Percentiles rank a stretch among this genome's conserved stretches.
phyloP scores from a whole-genome alignment of 2,329 filamentous ascomycete genomes.

The Bipolaris oryzae region DNA sequence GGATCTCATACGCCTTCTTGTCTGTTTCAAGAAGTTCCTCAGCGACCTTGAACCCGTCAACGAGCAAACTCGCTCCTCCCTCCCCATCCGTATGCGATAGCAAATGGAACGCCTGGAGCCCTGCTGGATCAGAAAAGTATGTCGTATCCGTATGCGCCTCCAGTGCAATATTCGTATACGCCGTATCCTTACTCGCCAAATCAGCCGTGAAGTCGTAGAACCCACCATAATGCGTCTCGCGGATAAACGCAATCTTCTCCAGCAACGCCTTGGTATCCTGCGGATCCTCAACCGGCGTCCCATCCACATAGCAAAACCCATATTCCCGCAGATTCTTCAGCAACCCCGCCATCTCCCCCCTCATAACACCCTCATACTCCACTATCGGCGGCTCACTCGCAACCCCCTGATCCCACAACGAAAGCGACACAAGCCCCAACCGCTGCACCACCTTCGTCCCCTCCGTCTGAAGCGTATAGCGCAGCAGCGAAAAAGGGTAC shows the following conservation, averaged over 20 bases:
- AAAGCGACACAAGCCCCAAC: conserved; percentile 39
- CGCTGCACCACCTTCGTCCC: conserved; percentile 43
- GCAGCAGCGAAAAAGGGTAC: conserved; percentile 69
- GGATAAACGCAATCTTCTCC: conserved; percentile 82
- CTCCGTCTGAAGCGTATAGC: conserved; percentile 47
- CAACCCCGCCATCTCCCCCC: conserved; percentile 55
- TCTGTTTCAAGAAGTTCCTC: conserved; percentile 62
- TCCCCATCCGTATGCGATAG: conserved; percentile 74
- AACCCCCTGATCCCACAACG: conserved; percentile 47
- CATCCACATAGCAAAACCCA: conserved; percentile 79
- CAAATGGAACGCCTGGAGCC: conserved; percentile 90
- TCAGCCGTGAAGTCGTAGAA: conserved; percentile 91
- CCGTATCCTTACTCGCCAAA: conserved; percentile 84
- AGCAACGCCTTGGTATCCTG: conserved; percentile 75
- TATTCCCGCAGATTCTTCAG: conserved; percentile 65
- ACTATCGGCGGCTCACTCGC: conserved; percentile 58
- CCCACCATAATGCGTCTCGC: conserved; percentile 86
- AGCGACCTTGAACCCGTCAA: conserved; percentile 84
- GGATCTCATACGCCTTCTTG: conserved; percentile 60
- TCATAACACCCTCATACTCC: conserved; percentile 29
- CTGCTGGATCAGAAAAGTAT: conserved; percentile 91
- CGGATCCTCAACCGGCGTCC: conserved; percentile 59
- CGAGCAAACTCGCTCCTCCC: conserved; percentile 80
- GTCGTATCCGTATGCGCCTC: conserved; percentile 92
- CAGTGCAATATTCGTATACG: conserved; percentile 85